These are phyloP conservation scores for Barbarea vulgaris DNA, from an alignment of 345 rosid genomes.

Conservation along the genomic window DNA sequence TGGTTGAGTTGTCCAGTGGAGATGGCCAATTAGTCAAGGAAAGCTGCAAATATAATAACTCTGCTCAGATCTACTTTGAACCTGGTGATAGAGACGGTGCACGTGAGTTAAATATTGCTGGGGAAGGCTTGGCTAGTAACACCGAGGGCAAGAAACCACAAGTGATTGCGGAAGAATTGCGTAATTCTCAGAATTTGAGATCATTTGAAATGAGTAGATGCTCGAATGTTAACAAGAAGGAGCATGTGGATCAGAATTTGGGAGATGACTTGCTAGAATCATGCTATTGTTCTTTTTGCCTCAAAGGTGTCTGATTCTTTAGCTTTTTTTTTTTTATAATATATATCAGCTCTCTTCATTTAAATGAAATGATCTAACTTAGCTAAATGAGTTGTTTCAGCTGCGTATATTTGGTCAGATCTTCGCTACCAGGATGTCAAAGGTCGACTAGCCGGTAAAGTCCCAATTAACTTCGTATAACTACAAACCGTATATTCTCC, in stretches of 20 bases:
- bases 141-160: conserved; percentile 41
- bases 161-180: conserved; percentile 43
- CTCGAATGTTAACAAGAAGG: conserved; percentile 44
- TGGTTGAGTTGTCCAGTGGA: conserved; percentile 35
- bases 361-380: background rate
- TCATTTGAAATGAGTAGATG: conserved; percentile 62
- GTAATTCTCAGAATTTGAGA: conserved; percentile 45
- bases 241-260: conserved; percentile 38
- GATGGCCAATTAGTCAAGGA: conserved; percentile 40
- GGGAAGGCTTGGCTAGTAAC: conserved; percentile 34
- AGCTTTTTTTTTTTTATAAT: background rate
- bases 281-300: conserved; percentile 86
- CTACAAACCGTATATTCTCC: background rate
- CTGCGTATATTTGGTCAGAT: conserved; percentile 92
- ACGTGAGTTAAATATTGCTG: conserved; percentile 26
- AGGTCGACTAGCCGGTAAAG: conserved; percentile 75
- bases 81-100: conserved; percentile 40
- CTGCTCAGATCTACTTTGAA: conserved; percentile 34
- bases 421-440: conserved; percentile 88
- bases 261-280: conserved; percentile 55
- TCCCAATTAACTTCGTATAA: background rate
- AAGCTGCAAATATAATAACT: background rate
- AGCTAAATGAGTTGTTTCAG: conserved; percentile 46
- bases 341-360: background rate
- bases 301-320: conserved; percentile 55